Base-by-base conservation (phyloP, 345 rosid species). In the Pelargonium nanum region DNA sequence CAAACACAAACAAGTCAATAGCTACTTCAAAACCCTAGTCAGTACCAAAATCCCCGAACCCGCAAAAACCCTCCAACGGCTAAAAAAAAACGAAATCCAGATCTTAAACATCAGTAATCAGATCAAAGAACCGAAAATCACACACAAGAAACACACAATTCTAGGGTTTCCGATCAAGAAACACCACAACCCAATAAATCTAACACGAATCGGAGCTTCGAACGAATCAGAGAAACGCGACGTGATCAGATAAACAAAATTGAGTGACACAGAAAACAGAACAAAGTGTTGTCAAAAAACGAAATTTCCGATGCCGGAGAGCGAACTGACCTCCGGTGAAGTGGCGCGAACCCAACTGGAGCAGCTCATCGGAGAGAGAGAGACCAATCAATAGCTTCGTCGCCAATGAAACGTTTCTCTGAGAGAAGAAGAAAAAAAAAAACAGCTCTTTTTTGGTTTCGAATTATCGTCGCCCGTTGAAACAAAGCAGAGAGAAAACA, bases 401-500 rank as follows among this genome's bases (percentile, higher is more conserved):
- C 32, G 65, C 68, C 59, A 23, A 55, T 54, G 62, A 66, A 58
- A 64, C 59, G 53, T 73, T 59, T 66, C 68, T 26, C 26, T 50
- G 23, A 51, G 26, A 56, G 67, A 65, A 68, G 4, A 55, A n/a
- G 19, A 56, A 58, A 28, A 23, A 56, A 58, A n/a, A 59, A 58
- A 68, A 48, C 56, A 25, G 65, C 22, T 34, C 57, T 55, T 54
- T 68, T 62, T 65, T 78, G 62, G 80, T 76, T 84, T 81, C 87
- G 82, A 74, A 80, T 78, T 79, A 77, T 66, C 82, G 77, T 79
- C 81, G 86, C 92, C 95, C 92, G 95, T 85, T 87, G 89, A 86
- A 83, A 73, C 66, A 64, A 74, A 78, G 75, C 80, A 57, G 34
- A 53, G 57, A 61, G 12, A 26, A 15, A 34, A 20, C 26, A 24